A percentile compares a stretch with the other conserved stretches of the same genome.
Evolutionary conservation across 2,329 filamentous ascomycete genomes (phyloP).

Genomic region (Scedosporium aurantiacum): DNA sequence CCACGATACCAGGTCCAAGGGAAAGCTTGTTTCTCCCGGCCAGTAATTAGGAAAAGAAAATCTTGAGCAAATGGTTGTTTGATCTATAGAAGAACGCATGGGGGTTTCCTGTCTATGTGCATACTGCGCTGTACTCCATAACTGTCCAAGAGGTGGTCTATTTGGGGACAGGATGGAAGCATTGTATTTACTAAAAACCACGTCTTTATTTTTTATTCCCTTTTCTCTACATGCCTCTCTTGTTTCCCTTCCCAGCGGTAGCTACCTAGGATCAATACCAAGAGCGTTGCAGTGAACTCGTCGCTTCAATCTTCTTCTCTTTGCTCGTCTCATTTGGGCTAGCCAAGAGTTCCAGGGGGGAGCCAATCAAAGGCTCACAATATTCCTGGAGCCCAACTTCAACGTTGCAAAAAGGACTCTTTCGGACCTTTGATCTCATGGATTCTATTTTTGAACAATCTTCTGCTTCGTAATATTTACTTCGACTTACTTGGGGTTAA

Average conservation of each 20-base stretch:
- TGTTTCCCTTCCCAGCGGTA: background rate
- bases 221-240: background rate
- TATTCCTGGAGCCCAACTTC: background rate
- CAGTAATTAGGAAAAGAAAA: constrained; percentile 46
- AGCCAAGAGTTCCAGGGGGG: background rate
- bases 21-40: constrained; percentile 77
- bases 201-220: background rate
- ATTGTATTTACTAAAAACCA: background rate
- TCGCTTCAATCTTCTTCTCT: background rate
- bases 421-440: background rate
- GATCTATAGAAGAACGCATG: background rate
- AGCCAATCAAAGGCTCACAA: background rate
- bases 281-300: background rate
- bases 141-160: background rate
- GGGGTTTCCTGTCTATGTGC: background rate
- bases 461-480: too few relatives aligned
- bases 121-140: background rate
- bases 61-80: background rate
- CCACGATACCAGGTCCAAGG: constrained; percentile 62
- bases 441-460: too few relatives aligned
- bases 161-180: background rate
- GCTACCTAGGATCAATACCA: too few relatives aligned
- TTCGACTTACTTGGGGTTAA: too few relatives aligned
- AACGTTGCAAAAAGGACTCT: background rate
- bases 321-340: background rate